Conservation (phyloP, 1,284 basidiomycete species). For the Somion occarium region DNA sequence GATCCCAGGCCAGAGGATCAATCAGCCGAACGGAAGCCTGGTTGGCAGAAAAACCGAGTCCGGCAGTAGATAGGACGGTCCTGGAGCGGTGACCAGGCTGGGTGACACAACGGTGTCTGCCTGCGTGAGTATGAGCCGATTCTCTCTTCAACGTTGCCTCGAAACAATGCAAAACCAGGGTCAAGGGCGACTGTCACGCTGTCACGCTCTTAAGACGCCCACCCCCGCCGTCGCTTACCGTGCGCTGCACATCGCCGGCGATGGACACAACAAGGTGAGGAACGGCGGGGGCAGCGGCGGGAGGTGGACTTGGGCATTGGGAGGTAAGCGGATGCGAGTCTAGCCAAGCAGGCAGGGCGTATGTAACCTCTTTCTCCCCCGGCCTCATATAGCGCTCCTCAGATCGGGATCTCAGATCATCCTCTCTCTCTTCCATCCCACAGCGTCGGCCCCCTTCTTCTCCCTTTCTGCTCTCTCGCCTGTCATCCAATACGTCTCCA, state of each 20-base stretch:
- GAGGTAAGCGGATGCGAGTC: neutral
- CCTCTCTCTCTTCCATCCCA: neutral
- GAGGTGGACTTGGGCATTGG: neutral
- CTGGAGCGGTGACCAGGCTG: no score
- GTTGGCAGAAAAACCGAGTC: no score
- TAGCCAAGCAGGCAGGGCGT: neutral
- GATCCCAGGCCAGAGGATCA: no score
- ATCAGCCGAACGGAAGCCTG: no score
- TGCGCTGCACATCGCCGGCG: neutral
- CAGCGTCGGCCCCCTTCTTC: neutral
- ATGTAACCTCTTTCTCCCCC: neutral
- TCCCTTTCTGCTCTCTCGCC: neutral
- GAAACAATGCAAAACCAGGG: neutral
- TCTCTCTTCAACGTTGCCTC: no score
- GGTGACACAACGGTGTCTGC: no score
- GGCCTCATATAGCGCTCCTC: slow-evolving; percentile 3
- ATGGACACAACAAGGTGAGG: no score
- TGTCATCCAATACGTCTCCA: neutral
- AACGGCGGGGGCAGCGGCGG: neutral
- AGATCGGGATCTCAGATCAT: slow-evolving; percentile 4
- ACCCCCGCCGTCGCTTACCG: neutral
- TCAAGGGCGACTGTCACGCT: neutral
- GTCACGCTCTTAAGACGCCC: neutral
- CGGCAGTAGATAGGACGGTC: no score
- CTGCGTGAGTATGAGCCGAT: no score